phyloP scores from a whole-genome alignment of 2,329 filamentous ascomycete species.

The Exophiala calicioides region DNA sequence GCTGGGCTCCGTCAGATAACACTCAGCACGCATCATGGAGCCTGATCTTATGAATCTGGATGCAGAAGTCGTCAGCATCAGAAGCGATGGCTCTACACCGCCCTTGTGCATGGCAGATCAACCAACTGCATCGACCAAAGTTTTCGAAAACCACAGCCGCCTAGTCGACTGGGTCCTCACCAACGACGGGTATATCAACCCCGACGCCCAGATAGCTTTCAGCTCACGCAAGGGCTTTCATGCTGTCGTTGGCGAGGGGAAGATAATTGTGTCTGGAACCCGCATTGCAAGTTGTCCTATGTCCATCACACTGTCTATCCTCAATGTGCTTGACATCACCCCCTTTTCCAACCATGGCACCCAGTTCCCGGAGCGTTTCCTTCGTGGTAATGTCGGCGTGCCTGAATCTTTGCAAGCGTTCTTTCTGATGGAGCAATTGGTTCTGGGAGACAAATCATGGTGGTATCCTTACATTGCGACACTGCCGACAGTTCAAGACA shows the following conservation, averaged over 20 bases:
- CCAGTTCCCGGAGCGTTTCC: conserved; percentile 29
- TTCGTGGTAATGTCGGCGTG: conserved; percentile 12
- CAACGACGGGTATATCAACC: conserved; percentile 27
- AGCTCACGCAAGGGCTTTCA: conserved; percentile 29
- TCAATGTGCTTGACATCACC: conserved; percentile 30
- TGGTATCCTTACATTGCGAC: conserved; percentile 70
- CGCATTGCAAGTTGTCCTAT: conserved; percentile 31
- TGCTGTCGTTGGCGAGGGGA: conserved; percentile 23
- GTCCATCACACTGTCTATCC: conserved; percentile 27
- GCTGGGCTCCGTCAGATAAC: neutral
- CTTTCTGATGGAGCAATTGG: conserved; percentile 68
- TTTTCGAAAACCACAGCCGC: conserved; percentile 23
- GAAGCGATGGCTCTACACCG: conserved; percentile 12
- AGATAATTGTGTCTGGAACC: conserved; percentile 19
- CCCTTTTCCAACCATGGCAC: conserved; percentile 31
- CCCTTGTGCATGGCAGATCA: conserved; percentile 16
- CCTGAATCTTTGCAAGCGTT: conserved; percentile 44
- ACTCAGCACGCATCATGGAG: conserved; percentile 14
- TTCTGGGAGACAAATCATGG: conserved; percentile 59
- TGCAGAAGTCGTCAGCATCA: conserved; percentile 4
- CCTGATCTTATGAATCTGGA: conserved; percentile 14
- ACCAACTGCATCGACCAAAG: conserved; percentile 2
- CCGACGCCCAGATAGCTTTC: conserved; percentile 27
- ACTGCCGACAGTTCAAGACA: conserved; percentile 63
- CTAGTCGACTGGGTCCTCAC: conserved; percentile 29